Evolutionary conservation across 2,329 filamentous ascomycete genomes (phyloP), one percentile per base, ranked within the genome.

Genomic region (Talaromyces funiculosus): DNA sequence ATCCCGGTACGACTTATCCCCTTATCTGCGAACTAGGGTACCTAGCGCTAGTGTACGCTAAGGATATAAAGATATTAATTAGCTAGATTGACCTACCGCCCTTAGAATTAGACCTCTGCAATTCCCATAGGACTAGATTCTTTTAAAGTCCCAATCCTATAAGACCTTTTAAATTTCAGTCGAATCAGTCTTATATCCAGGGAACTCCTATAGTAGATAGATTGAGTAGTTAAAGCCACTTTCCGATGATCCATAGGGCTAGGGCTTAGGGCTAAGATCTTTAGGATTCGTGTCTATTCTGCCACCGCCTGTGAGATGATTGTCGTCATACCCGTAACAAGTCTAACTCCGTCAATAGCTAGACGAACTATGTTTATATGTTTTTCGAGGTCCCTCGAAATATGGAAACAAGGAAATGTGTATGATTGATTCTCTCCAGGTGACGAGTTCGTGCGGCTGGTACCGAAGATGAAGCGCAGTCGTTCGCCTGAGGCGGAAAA

Each of bases 331-430:
- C 16, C 42, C 14, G 42, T 8, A 45, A 45, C 22, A 45, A 24
- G 5, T 8, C 24, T 12, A 45, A 26, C 20, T 16, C 40, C 40
- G 16, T 43, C 42, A 45, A 26, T n/a, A 10, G 43, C 22, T n/a
- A n/a, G 22, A 47, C 3, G 14, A 26, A 9, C 14, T 6, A 47
- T 29, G n/a, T 10, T 24, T 8, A 5, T n/a, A 10, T 24, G 20
- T n/a, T 45, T 24, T 8, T 4, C 42, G 9, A 3, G 8, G 9
- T 22, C 5, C n/a, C 67, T 67, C 0, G 80, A 84, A 64, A 90
- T 90, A 70, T 90, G 87, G 7, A 67, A 88, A 84, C 22, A 88
- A 81, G 66, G 92, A 90, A 55, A 81, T 85, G 5, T 86, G 82
- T 75, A 92, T 89, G 67, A 92, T 92, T 26, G 90, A 80, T 1